Percentiles rank a stretch among this genome's conserved stretches.
These are phyloP conservation scores for Eucalyptus curtisii DNA, from an alignment of 345 rosid genomes.

Conservation along the genomic window DNA sequence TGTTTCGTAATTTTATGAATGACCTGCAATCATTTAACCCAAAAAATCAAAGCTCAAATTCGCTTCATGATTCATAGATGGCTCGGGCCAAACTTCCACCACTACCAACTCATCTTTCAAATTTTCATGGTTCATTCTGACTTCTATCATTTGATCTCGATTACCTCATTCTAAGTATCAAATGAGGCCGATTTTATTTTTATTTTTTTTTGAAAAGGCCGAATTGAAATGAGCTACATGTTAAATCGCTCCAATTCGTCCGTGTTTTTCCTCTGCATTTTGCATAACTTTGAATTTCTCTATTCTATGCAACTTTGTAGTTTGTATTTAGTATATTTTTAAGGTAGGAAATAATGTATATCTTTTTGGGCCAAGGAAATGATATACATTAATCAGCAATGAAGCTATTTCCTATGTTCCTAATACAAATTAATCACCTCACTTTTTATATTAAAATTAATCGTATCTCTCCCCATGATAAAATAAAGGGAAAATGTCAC, in stretches of 20 bases:
- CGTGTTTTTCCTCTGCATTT: neutral
- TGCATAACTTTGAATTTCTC: neutral
- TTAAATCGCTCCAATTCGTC: neutral
- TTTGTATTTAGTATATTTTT: neutral
- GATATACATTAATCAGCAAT: neutral
- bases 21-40: accelerated
- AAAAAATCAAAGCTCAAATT: no score
- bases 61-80: no score
- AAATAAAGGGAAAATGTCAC: no score
- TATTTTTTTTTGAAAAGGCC: no score
- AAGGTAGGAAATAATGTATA: neutral
- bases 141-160: neutral
- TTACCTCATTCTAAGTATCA: neutral
- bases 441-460: neutral
- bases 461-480: neutral
- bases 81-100: no score
- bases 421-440: neutral
- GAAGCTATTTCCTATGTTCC: neutral
- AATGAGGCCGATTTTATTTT: neutral
- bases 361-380: neutral
- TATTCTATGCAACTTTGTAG: neutral
- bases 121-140: neutral
- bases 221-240: neutral
- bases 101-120: neutral
- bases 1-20: no score